These are phyloP conservation scores for Neofusicoccum umdonicola DNA, from an alignment of 2,329 filamentous ascomycete genomes.

Conservation along the genomic window DNA sequence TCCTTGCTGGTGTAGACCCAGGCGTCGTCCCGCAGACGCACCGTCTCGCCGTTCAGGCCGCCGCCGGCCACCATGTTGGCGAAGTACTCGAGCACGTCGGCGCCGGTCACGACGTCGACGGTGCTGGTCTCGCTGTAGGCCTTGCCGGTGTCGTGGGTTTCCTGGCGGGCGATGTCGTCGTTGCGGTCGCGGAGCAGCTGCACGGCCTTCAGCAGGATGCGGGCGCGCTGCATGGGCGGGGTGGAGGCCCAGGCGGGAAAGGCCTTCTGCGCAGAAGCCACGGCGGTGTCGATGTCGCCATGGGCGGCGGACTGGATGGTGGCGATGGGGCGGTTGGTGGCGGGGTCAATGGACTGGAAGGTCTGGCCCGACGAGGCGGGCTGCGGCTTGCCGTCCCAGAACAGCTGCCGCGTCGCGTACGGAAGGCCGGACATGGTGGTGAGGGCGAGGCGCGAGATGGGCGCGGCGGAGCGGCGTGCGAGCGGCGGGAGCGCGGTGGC, in stretches of 20 bases:
- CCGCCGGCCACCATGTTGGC: constrained; percentile 75
- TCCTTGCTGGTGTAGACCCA: constrained; percentile 83
- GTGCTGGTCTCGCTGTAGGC: constrained; percentile 79
- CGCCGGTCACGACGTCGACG: constrained; percentile 79
- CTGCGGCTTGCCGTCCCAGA: constrained; percentile 71
- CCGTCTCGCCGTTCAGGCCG: constrained; percentile 77
- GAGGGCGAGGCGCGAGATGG: neutral
- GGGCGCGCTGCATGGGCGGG: constrained; percentile 69
- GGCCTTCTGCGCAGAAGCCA: constrained; percentile 67
- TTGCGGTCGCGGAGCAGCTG: constrained; percentile 71
- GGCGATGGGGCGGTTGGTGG: constrained; percentile 66
- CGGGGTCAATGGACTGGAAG: constrained; percentile 73
- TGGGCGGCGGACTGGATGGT: constrained; percentile 69
- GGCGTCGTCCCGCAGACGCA: constrained; percentile 69
- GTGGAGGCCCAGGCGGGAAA: constrained; percentile 77
- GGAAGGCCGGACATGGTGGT: constrained; percentile 28
- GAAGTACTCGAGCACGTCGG: constrained; percentile 84
- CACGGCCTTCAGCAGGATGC: constrained; percentile 75
- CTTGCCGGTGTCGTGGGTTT: constrained; percentile 85
- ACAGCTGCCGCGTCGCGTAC: constrained; percentile 62
- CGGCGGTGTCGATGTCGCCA: constrained; percentile 67
- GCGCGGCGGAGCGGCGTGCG: neutral
- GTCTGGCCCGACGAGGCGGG: constrained; percentile 58
- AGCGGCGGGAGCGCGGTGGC: neutral
- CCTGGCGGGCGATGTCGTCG: constrained; percentile 73